Conservation (phyloP, 352 stramenopile genomes). For the Nothophytophthora sp. region DNA sequence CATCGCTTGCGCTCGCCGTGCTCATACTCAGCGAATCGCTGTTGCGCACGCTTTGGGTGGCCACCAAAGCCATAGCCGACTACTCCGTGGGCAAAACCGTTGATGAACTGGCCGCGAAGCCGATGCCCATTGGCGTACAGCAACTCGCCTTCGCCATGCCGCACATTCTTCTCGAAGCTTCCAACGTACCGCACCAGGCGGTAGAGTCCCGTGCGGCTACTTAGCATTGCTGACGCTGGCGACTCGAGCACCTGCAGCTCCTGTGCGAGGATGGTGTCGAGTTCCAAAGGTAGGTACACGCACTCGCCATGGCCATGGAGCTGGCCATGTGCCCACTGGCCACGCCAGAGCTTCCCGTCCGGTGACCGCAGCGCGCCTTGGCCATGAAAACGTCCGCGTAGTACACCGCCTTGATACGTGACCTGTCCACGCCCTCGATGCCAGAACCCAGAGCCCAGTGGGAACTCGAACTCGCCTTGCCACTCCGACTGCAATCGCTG, state of each 20-base stretch:
- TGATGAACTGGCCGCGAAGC: constrained; percentile 41
- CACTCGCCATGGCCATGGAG: constrained; percentile 49
- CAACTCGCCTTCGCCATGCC: constrained; percentile 48
- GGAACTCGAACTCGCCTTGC: constrained; percentile 70
- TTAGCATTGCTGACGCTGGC: background rate
- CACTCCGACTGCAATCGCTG: constrained; percentile 27
- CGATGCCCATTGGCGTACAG: constrained; percentile 63
- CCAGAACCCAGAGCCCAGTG: constrained; percentile 52
- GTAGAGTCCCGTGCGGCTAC: constrained; percentile 44
- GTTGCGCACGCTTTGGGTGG: constrained; percentile 17
- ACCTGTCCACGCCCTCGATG: constrained; percentile 53
- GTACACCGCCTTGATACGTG: constrained; percentile 55
- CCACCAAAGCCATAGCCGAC: constrained; percentile 41
- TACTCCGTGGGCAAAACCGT: constrained; percentile 49
- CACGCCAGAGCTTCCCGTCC: constrained; percentile 58
- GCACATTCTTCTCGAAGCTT: constrained; percentile 40
- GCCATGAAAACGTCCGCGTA: constrained; percentile 68
- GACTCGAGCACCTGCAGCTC: constrained; percentile 20
- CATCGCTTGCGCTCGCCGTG: constrained; percentile 46
- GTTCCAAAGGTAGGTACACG: constrained; percentile 52
- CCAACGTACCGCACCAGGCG: constrained; percentile 58
- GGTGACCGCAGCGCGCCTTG: constrained; percentile 48
- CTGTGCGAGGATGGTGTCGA: constrained; percentile 36
- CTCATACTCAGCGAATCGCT: constrained; percentile 40
- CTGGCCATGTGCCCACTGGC: constrained; percentile 49